Conservation (phyloP, 768 basidiomycete genomes). For the Phanerochaete sordida region DNA sequence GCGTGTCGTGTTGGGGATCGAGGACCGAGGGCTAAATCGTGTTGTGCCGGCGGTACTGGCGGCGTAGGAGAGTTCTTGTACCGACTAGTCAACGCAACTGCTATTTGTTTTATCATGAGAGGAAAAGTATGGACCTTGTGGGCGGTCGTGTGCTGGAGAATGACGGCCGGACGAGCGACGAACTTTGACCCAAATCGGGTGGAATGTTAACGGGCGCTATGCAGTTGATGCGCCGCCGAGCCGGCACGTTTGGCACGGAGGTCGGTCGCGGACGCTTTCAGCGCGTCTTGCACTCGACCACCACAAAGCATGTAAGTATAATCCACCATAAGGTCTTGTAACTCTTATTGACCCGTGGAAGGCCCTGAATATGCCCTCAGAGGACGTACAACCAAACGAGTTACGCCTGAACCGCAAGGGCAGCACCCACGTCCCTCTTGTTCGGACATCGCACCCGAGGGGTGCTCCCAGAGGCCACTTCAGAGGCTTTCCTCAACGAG, state of each 20-base stretch:
- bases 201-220: not conserved
- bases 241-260: not conserved
- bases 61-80: no score
- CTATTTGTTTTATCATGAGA: no score
- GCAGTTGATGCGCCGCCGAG: not conserved
- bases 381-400: conserved; percentile 40
- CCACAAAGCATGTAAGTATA: not conserved
- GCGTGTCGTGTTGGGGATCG: no score
- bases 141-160: no score
- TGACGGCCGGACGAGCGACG: not conserved
- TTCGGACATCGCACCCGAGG: conserved; percentile 17
- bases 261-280: not conserved
- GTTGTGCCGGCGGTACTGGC: no score
- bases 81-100: no score
- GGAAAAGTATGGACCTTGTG: no score
- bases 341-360: no score
- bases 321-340: no score
- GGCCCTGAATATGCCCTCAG: conserved; percentile 6
- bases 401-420: conserved; percentile 33
- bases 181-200: not conserved
- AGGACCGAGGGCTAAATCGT: no score
- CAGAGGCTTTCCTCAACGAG: not conserved
- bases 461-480: not conserved
- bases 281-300: not conserved
- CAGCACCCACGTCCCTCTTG: conserved; percentile 23